Evolutionary conservation across 2,329 filamentous ascomycete genomes (phyloP).

Genomic region (Ambrosiella cleistominuta): DNA sequence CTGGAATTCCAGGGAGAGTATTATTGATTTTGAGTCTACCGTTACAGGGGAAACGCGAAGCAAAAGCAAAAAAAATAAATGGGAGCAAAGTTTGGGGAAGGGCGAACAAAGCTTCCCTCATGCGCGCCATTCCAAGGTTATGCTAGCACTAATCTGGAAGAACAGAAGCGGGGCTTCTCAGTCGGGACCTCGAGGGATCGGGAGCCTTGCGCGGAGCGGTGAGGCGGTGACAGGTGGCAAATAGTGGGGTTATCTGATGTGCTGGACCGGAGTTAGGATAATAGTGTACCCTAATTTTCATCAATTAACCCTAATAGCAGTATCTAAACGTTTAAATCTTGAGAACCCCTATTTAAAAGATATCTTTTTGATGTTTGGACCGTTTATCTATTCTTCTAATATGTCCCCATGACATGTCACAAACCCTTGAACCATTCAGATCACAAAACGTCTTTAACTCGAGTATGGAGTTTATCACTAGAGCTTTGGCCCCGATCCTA

Average conservation of each 20-base stretch:
- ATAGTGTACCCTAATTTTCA: no score
- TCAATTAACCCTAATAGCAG: no score
- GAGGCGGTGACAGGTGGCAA: background rate
- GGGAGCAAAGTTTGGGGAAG: background rate
- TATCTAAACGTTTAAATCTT: no score
- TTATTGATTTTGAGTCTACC: conserved; percentile 7
- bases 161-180: background rate
- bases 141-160: conserved; percentile 3
- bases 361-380: no score
- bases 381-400: no score
- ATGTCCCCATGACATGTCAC: no score
- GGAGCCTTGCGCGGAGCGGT: background rate
- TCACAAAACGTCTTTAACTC: no score
- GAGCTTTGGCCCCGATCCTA: no score
- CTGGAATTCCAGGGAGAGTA: background rate
- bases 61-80: background rate
- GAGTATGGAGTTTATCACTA: no score
- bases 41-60: conserved; percentile 11
- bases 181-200: background rate
- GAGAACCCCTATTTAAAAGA: no score
- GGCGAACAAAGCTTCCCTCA: background rate
- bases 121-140: background rate
- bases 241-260: background rate
- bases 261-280: no score
- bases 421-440: no score